Base-by-base conservation (phyloP, 108 stramenopile genomes). In the Chaetoceros tenuissimus region DNA sequence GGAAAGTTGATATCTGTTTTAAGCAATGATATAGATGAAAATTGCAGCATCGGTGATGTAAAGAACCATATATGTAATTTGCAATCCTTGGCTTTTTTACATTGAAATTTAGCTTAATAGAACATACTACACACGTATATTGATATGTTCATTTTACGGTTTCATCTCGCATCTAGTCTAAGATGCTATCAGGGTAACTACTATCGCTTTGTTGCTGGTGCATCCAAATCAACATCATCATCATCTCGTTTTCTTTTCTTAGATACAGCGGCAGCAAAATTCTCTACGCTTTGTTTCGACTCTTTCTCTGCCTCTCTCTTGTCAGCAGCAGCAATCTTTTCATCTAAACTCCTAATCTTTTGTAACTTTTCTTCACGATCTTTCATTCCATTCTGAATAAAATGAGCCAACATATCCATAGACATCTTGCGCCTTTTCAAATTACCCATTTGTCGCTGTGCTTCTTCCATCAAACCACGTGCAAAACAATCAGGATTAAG, bases 401-500 rank as follows among this genome's bases (percentile, higher is more conserved):
- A 79, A 20, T 64, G 56, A 2, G 78, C 89, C 46, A 91, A 54
- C 79, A 84, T 76, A 53, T 67, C 64, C 59, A 91, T 62, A 1
- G 82, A 82, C 48, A 82, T 47, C 51, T 87, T 91, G 54, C 89
- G 48, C 26, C 89, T 67, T 26, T 79, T 73, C 57, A 91, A 50
- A 2, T 82, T 82, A 50, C 71, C 72, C 51, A 91, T 49, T 69
- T 91, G 85, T 46, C 84, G 74, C 44, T 86, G 26, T 0, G 80
- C 72, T 53, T 83, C 84, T 10, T 66, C 66, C 29, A 91, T 68
- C 51, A 91, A 66, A 13, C 81, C 85, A 28, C 83, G 63, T 2
- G 84, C 74, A 77, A 86, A 91, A 44, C 80, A 78, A 53, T 84
- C 82, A 8, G 89, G 89, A 70, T 91, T 84, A 45, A 85, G 51